Base-by-base conservation (phyloP, 164 flowering plant species). In the Taxillus chinensis region DNA sequence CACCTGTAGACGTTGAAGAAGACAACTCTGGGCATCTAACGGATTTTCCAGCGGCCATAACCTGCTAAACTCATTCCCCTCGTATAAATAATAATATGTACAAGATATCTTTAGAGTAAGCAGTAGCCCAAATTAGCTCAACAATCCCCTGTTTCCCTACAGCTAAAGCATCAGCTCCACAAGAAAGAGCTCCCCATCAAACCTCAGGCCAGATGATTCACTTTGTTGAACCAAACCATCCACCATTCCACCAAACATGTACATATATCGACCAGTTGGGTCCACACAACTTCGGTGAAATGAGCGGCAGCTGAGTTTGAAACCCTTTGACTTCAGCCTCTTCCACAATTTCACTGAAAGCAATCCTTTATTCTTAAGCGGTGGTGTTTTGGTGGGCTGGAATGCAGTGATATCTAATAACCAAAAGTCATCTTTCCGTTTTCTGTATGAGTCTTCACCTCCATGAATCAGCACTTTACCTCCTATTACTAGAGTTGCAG, bases 191-290 rank as follows among this genome's bases (percentile, higher is more conserved):
- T 85, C 90, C 38, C 84, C 88, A 68, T 88, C 85, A 71, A 90
- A 93, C 67, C 81, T 71, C 74, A 93, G 71, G 14, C 86, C 95
- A 14, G 77, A 59, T 6, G 80, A 11, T 64, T 82, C 95, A 16
- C 74, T 78, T 51, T 89, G 97, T 61, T 76, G 86, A 65, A 78
- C 40, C 39, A 77, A 8, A 13, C 96, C 92, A 74, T 93, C 92
- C 57, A 90, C 86, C 97, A 90, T 93, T 17, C 98, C 98, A 41
- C 98, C 97, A 70, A 74, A 85, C 40, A 93, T 75, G 58, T 76
- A 93, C 62, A 93, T 41, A 61, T 59, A 67, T 4, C 83, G 65
- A 5, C 96, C 96, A 5, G 88, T 80, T 41, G 53, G 69, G 73
- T 90, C 92, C 5, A 74, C 76, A 65, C 96, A 93, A 3, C 89